Base-by-base conservation (phyloP, 2,329 filamentous ascomycete species). In the Setomelanomma holmii region DNA sequence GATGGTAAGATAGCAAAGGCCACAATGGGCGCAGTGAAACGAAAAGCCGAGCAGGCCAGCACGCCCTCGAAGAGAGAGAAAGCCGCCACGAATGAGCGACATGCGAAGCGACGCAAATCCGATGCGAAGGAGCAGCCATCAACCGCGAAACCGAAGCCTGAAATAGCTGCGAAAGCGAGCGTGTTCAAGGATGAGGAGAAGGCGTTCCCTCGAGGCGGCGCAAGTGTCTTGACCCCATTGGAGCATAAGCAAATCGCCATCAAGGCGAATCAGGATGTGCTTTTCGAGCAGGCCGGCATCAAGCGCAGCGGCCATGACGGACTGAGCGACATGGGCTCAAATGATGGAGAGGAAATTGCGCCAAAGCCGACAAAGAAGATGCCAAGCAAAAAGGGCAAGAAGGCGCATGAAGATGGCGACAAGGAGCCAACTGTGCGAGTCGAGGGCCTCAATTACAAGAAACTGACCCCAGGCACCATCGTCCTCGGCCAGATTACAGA, bases 161-260 rank as follows among this genome's bases (percentile, higher is more conserved):
- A 67, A 49, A 67, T 60, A 42, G 51, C 69, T 57, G 51, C 74
- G 16, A 70, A 66, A 19, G 61, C 66, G 34, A 82, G 80, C 19
- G 74, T 85, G 16, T 71, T 86, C 63, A 80, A 80, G 73, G 89
- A 95, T 61, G 95, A 98, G 61, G 95, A 97, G 71, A 87, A 88
- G 27, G 82, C 93, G 39, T 99, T 99, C 68, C 93, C 95, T 62
- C 86, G 95, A 82, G 95, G 95, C 49, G 96, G 95, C 38, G 93
- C 87, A 46, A 96, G 91, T 70, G 83, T 96, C 45, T 79, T 99
- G 71, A 97, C 95, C 1, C 93, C 95, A 17, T 80, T 99, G 45
- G 95, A 99, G 75, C 90, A 96, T 72, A 97, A 96, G 78, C 91
- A 98, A 76, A 98, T 99, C 58, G 89, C 95, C 67, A 88, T 96